These are phyloP conservation scores for Colletotrichum musae DNA, from an alignment of 2,329 filamentous ascomycete genomes.

Conservation along the genomic window DNA sequence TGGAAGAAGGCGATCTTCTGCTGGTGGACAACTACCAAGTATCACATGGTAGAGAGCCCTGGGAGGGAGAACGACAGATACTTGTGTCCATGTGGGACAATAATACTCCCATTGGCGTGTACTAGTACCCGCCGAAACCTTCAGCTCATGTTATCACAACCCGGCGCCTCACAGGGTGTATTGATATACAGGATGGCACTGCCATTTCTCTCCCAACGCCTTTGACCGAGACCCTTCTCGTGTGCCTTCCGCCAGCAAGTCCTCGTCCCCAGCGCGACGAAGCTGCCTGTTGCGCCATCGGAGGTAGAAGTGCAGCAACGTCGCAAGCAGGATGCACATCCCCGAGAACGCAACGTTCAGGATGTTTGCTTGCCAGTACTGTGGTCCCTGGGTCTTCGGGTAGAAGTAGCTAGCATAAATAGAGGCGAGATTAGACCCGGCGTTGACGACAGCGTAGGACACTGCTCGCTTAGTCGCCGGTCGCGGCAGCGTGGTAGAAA, in stretches of 20 bases:
- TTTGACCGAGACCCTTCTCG: slow-evolving; percentile 14
- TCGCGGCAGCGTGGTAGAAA: slow-evolving; percentile 80
- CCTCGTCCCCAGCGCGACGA: slow-evolving; percentile 7
- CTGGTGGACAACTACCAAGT: slow-evolving; percentile 43
- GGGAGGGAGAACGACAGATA: slow-evolving; percentile 37
- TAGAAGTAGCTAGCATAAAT: slow-evolving; percentile 70
- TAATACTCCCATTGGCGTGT: slow-evolving; percentile 5
- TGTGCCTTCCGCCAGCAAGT: background rate
- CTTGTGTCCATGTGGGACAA: slow-evolving; percentile 38
- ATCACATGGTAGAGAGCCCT: slow-evolving; percentile 36
- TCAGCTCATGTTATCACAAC: too few relatives aligned
- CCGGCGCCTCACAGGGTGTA: background rate
- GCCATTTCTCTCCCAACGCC: slow-evolving; percentile 12
- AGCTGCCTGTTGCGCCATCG: slow-evolving; percentile 18
- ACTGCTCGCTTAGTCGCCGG: slow-evolving; percentile 78
- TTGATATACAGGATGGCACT: slow-evolving; percentile 14
- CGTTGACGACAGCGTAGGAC: slow-evolving; percentile 71
- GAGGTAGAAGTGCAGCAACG: slow-evolving; percentile 17
- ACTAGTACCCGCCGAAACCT: background rate
- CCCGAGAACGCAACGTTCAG: slow-evolving; percentile 13
- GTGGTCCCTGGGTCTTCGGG: slow-evolving; percentile 76
- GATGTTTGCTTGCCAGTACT: slow-evolving; percentile 51
- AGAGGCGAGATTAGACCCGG: slow-evolving; percentile 67
- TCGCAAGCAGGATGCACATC: slow-evolving; percentile 11
- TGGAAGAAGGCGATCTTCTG: slow-evolving; percentile 42